Conservation (phyloP, 2,329 filamentous ascomycete genomes). For the Penicillium sp. region DNA sequence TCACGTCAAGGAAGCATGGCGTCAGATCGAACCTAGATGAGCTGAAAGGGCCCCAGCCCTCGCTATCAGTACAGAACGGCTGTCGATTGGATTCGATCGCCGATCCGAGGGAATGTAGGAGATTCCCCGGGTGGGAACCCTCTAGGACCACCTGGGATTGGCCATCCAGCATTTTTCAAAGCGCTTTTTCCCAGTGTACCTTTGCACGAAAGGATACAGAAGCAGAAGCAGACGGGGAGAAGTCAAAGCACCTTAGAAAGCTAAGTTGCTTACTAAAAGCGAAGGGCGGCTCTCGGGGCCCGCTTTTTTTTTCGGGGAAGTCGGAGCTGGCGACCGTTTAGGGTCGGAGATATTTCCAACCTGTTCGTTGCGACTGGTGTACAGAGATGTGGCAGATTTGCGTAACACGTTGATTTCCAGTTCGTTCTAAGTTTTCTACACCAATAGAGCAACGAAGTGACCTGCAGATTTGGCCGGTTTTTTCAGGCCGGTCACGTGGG, state of each 20-base stretch:
- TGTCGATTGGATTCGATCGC: constrained; percentile 49
- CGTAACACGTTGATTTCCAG: neutral
- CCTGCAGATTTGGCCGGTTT: neutral
- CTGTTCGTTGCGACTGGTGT: neutral
- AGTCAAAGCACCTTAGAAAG: neutral
- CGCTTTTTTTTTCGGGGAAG: constrained; percentile 7
- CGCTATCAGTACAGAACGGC: constrained; percentile 80
- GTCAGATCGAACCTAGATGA: constrained; percentile 89
- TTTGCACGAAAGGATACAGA: constrained; percentile 16
- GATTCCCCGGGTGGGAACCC: constrained; percentile 29
- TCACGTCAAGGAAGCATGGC: constrained; percentile 94
- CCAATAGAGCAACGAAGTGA: neutral
- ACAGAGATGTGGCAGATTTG: neutral
- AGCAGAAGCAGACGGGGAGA: constrained; percentile 15
- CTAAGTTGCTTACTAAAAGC: constrained; percentile 27
- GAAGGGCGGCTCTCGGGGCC: neutral
- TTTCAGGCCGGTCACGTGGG: constrained; percentile 1
- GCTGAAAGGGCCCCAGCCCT: constrained; percentile 96
- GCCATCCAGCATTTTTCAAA: constrained; percentile 37
- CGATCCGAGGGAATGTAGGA: constrained; percentile 28
- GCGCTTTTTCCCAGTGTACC: constrained; percentile 27
- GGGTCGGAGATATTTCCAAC: neutral
- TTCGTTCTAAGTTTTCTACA: neutral
- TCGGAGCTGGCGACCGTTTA: constrained; percentile 1
- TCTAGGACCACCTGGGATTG: constrained; percentile 38